Percentiles rank a stretch among this genome's conserved stretches.
Conservation (phyloP, 2,329 filamentous ascomycete species). For the Cladosporium sp. region DNA sequence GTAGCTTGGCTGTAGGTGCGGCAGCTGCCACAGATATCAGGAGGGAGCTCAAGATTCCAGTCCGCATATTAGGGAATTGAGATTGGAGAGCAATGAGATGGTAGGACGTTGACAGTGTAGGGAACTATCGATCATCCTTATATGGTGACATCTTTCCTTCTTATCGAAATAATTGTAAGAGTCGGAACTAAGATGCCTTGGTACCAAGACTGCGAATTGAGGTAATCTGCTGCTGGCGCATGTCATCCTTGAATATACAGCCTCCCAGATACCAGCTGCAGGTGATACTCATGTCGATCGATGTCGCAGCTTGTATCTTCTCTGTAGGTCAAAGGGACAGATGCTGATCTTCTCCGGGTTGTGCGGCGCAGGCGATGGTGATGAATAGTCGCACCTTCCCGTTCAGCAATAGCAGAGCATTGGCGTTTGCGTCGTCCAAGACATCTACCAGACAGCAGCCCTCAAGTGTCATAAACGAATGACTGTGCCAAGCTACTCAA, state of each 20-base stretch:
- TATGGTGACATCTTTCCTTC: background rate
- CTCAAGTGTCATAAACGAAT: background rate
- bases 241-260: too few relatives aligned
- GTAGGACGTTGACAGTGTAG: too few relatives aligned
- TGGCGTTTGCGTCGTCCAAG: background rate
- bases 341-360: background rate
- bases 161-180: background rate
- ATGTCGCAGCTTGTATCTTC: too few relatives aligned
- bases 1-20: background rate
- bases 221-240: background rate
- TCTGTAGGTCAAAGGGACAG: too few relatives aligned
- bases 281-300: too few relatives aligned
- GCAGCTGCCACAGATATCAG: background rate
- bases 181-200: background rate
- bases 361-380: background rate
- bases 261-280: too few relatives aligned
- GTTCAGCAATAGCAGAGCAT: background rate
- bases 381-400: background rate
- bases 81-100: background rate
- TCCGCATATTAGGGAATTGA: background rate
- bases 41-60: background rate
- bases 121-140: background rate
- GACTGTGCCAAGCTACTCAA: background rate
- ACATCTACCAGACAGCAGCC: background rate
- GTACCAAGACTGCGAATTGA: background rate